phyloP scores from a whole-genome alignment of 495 filamentous ascomycete species.

The Chlorociboria aeruginascens region DNA sequence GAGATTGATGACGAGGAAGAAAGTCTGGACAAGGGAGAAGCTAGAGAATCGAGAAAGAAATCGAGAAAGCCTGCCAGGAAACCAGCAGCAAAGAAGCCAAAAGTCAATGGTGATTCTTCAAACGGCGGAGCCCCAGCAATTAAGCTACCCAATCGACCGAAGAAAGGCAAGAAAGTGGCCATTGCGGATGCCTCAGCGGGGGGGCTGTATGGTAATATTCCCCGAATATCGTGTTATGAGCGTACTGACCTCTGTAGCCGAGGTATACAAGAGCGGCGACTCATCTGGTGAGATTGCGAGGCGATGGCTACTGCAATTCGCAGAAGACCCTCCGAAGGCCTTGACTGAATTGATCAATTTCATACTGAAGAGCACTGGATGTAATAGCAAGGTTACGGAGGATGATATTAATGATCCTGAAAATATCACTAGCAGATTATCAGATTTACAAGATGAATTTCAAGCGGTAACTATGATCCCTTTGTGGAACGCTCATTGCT shows the following conservation, averaged over 20 bases:
- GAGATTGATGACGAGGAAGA: conserved; percentile 21
- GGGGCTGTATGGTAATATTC: conserved; percentile 59
- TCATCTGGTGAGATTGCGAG: conserved; percentile 63
- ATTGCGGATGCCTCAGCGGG: conserved; percentile 42
- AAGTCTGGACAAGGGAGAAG: conserved; percentile 31
- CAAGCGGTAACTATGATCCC: conserved; percentile 40
- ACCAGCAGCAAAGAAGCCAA: conserved; percentile 62
- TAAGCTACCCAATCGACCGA: conserved; percentile 47
- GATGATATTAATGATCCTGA: conserved; percentile 83
- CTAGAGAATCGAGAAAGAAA: conserved; percentile 30
- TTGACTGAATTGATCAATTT: conserved; percentile 83
- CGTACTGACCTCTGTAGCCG: conserved; percentile 34
- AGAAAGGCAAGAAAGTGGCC: conserved; percentile 39
- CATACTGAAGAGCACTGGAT: conserved; percentile 71
- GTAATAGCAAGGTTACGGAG: conserved; percentile 55
- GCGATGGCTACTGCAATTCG: conserved; percentile 67
- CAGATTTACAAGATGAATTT: conserved; percentile 72
- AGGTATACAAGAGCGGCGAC: conserved; percentile 65
- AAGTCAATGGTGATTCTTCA: conserved; percentile 46
- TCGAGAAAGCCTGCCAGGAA: conserved; percentile 32
- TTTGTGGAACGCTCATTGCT: neutral
- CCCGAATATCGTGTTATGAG: no score
- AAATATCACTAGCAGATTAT: conserved; percentile 52
- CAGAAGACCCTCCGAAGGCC: conserved; percentile 50
- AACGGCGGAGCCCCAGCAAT: conserved; percentile 29